Evolutionary conservation across 306 rosid genomes (phyloP), one percentile per base, ranked within the genome.

Genomic region (Arachis stenosperma): DNA sequence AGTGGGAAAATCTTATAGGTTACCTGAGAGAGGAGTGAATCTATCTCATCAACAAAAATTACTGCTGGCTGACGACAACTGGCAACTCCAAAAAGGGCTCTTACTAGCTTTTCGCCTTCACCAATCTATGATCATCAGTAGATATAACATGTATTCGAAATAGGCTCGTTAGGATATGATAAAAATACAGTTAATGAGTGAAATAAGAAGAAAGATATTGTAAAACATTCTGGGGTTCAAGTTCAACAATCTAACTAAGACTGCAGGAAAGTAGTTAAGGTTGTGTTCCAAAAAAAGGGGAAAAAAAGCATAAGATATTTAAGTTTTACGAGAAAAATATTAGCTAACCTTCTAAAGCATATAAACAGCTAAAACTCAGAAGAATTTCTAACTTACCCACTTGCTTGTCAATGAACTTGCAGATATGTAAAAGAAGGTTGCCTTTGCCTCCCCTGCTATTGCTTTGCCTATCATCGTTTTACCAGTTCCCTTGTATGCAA

Each of bases 381-480:
- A 17, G 81, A 58, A 75, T 77, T 64, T 53, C 55, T 52, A 65
- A 67, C 95, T 67, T 88, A 91, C 99, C 99, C 97, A 91, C 82
- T 91, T 94, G 95, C 98, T 94, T 47, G 97, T 89, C 82, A 94
- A 79, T 27, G 97, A 89, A 84, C 97, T 91, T 62, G 99, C 96
- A 72, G 96, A 94, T 79, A 94, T 88, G 86, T 91, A 94, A 85
- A 94, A 94, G 82, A 94, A 94, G 52, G 99, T 88, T 79, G 97
- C 99, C 79, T 91, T 88, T 46, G 99, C 99, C 86, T 94, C 97
- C 83, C 99, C 99, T 67, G 97, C 97, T 79, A 89, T 94, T 80
- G 99, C 97, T 85, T 94, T 94, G 72, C 99, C 99, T 29, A 94
- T 91, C 97, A 94, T 94, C 74, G 99, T 94, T 86, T 94, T 94